phyloP scores from a whole-genome alignment of 257 asterid species.

The Penstemon newberryi region DNA sequence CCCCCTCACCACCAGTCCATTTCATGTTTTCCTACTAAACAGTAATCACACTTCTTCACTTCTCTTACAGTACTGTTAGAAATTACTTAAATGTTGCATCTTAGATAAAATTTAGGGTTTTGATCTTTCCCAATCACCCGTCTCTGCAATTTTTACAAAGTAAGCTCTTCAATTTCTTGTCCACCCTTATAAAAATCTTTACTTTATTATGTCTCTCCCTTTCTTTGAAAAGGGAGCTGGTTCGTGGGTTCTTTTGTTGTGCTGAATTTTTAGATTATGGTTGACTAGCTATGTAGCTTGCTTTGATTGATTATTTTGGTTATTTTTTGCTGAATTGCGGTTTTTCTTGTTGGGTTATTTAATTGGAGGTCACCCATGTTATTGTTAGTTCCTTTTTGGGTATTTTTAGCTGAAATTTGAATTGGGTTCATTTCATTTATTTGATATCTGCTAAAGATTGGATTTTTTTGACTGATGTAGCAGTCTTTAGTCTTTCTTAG shows the following conservation, averaged over 20 bases:
- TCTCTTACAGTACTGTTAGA: too few relatives aligned
- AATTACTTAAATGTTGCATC: too few relatives aligned
- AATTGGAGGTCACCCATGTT: slow-evolving; percentile 9
- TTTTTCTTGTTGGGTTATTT: slow-evolving; percentile 12
- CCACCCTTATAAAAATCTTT: slow-evolving; percentile 8
- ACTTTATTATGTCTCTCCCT: not conserved
- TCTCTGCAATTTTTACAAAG: slow-evolving; percentile 9
- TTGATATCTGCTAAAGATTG: not conserved
- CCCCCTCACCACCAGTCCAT: slow-evolving; percentile 26
- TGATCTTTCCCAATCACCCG: slow-evolving; percentile 24
- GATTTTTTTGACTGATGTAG: not conserved
- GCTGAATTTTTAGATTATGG: slow-evolving; percentile 12
- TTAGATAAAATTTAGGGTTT: slow-evolving; percentile 40
- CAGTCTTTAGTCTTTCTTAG: not conserved
- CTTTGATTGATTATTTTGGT: slow-evolving; percentile 22
- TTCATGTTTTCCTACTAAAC: slow-evolving; percentile 19
- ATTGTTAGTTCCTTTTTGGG: not conserved
- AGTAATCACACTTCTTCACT: not conserved
- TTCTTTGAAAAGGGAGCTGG: not conserved
- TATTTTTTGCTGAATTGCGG: slow-evolving; percentile 15
- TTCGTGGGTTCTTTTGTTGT: slow-evolving; percentile 5
- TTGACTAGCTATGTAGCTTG: slow-evolving; percentile 7
- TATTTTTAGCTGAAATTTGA: not conserved
- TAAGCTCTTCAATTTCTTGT: slow-evolving; percentile 18
- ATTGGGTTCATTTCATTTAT: slow-evolving; percentile 14